Evolutionary conservation across 169 alveolate species (phyloP), one percentile per base, ranked within the genome.

Genomic region (Plasmodium fragile): DNA sequence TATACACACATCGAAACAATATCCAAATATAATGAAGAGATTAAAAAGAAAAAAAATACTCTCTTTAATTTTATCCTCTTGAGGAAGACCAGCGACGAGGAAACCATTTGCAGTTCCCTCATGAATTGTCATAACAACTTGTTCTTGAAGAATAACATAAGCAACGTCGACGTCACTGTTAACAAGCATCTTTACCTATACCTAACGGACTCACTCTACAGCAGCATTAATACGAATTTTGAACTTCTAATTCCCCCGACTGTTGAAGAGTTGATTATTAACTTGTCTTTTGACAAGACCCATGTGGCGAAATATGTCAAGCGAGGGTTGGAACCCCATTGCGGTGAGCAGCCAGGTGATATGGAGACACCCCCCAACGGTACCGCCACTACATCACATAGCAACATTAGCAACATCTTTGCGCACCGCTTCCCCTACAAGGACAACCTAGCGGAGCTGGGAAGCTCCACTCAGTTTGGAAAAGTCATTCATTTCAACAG

Each of bases 1-100:
- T 59, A 87, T 25, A 87, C 93, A 18, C 93, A 87, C 13, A 78
- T 87, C n/a, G 93, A 78, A 39, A 87, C 93, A 0, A 87, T 87
- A 45, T 77, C 85, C 45, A 87, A 87, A 78, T 87, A 87, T 87
- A 87, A 75, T 53, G 93, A 87, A 22, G 93, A 87, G 28, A 77
- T 87, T 30, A 87, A 87, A 36, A 75, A 59, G 81, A 87, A 78
- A 55, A 87, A 87, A 87, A 87, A 71, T 22, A 53, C 80, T 0
- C 69, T 87, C 30, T 87, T 71, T 55, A 77, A 87, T 49, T 49
- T 87, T 77, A 77, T 87, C 4, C 81, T 43, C 45, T 52, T 87
- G 80, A 75, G 55, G 45, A 79, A 87, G 39, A 22, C 69, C 8
- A 72, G 43, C 25, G 59, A 84, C 28, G 41, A 78, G 43, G 70